Conservation (phyloP, 2,329 filamentous ascomycete species). For the Calonectria hongkongensis region DNA sequence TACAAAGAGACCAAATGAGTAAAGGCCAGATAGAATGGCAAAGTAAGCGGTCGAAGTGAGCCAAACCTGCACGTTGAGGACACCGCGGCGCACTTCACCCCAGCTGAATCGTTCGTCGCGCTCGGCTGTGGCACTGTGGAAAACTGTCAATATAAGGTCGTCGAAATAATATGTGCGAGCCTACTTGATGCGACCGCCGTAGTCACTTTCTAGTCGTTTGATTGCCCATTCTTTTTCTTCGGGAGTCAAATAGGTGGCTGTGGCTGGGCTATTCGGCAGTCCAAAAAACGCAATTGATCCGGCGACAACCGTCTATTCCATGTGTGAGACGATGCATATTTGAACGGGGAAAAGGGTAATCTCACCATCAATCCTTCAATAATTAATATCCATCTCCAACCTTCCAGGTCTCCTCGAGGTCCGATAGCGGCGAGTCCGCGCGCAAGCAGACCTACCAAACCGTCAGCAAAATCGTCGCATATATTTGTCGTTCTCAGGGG, state of each 20-base stretch:
- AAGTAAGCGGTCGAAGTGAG: constrained; percentile 8
- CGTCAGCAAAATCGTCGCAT: not conserved
- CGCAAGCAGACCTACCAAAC: not conserved
- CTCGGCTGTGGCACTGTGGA: not conserved
- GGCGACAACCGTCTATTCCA: not conserved
- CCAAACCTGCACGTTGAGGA: constrained; percentile 3
- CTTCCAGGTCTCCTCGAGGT: not conserved
- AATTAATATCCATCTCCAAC: constrained; percentile 16
- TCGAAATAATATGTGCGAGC: not conserved
- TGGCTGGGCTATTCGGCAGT: constrained; percentile 12
- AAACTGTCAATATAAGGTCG: not conserved
- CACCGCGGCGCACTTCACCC: constrained; percentile 20
- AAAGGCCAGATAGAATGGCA: constrained; percentile 6
- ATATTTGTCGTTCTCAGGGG: not conserved
- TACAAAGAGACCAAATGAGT: constrained; percentile 13
- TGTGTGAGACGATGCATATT: not conserved
- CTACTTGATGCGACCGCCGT: not conserved
- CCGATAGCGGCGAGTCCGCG: constrained; percentile 12
- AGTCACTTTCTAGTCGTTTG: not conserved
- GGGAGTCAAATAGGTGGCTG: not conserved
- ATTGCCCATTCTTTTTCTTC: constrained; percentile 13
- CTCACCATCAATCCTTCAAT: constrained; percentile 21
- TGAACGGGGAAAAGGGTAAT: not conserved
- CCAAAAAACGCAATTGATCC: constrained; percentile 13
- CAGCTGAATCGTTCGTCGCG: constrained; percentile 18